phyloP scores from a whole-genome alignment of 2,329 filamentous ascomycete species.

The Colletotrichum tropicale region DNA sequence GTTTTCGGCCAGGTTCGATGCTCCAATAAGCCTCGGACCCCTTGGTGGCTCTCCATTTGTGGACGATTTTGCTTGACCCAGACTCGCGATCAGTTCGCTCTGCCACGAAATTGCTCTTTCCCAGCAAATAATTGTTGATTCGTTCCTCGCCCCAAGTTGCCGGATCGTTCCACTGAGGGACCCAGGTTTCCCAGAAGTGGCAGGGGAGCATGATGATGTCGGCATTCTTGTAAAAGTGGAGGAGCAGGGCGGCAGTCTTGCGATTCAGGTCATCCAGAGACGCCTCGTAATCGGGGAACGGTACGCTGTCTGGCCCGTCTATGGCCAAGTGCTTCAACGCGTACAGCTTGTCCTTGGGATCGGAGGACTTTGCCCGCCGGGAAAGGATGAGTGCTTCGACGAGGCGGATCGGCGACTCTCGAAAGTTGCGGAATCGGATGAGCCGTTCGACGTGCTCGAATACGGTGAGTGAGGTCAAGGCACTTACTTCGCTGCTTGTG shows the following conservation, averaged over 20 bases:
- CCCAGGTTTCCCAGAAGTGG: neutral
- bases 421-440: neutral
- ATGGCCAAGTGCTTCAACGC: neutral
- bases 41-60: neutral
- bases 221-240: too few species aligned
- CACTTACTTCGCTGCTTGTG: neutral
- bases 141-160: neutral
- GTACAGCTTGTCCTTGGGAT: neutral
- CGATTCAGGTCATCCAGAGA: neutral
- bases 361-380: neutral
- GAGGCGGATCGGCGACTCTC: neutral
- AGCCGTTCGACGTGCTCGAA: neutral
- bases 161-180: neutral
- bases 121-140: neutral
- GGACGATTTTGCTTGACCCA: neutral
- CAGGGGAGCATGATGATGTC: neutral
- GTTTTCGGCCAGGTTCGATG: fast-evolving
- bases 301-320: neutral
- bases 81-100: neutral
- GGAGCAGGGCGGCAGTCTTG: too few species aligned
- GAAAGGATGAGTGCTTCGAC: neutral
- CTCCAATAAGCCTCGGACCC: neutral
- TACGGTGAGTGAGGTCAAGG: neutral
- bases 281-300: neutral
- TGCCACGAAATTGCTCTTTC: neutral